Evolutionary conservation across 2,329 filamentous ascomycete genomes (phyloP).

Genomic region (Fusarium buharicum): DNA sequence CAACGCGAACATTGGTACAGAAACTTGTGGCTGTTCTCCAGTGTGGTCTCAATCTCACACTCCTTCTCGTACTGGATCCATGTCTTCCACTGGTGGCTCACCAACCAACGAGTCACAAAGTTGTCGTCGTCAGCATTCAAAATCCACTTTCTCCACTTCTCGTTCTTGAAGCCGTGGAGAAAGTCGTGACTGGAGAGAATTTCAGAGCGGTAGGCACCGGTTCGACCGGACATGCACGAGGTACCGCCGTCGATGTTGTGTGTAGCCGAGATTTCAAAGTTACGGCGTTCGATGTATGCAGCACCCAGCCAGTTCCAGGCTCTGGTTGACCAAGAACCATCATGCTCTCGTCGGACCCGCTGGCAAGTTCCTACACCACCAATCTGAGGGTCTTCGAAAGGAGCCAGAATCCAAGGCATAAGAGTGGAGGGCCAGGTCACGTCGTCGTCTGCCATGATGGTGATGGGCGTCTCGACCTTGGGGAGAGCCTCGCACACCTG

Average conservation of each 20-base stretch:
- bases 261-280: conserved; percentile 96
- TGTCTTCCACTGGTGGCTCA: conserved; percentile 91
- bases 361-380: conserved; percentile 95
- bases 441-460: conserved; percentile 94
- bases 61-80: conserved; percentile 94
- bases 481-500: conserved; percentile 94
- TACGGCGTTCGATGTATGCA: conserved; percentile 90
- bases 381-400: conserved; percentile 84
- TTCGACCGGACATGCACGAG: conserved; percentile 96
- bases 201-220: conserved; percentile 88
- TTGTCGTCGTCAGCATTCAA: conserved; percentile 98
- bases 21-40: conserved; percentile 90
- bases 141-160: conserved; percentile 88
- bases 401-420: conserved; percentile 90
- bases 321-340: conserved; percentile 66
- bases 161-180: conserved; percentile 87
- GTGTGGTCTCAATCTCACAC: conserved; percentile 90
- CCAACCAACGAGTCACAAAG: conserved; percentile 96
- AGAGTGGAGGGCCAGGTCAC: conserved; percentile 90
- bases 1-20: conserved; percentile 93
- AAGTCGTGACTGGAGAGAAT: conserved; percentile 89
- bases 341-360: conserved; percentile 76
- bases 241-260: conserved; percentile 94
- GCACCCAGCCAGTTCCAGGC: conserved; percentile 92
- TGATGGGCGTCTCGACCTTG: conserved; percentile 83